Conservation (phyloP, 306 rosid genomes). For the Rosa rugosa region DNA sequence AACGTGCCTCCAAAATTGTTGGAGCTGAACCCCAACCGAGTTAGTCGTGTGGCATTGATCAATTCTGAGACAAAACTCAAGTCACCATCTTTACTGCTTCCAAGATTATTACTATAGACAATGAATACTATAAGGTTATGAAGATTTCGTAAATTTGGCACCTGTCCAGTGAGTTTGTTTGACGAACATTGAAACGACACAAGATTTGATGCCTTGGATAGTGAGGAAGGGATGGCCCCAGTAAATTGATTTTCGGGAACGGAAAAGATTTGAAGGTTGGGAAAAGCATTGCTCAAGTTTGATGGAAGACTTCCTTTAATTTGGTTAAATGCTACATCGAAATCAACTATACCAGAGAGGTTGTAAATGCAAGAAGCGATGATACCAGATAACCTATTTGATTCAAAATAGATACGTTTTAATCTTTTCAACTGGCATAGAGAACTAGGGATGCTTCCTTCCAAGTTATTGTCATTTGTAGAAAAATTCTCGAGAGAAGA, state of each 20-base stretch:
- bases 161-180: not conserved
- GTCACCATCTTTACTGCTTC: not conserved
- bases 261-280: not conserved
- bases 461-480: not conserved
- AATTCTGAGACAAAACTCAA: not conserved
- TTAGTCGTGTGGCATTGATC: not conserved
- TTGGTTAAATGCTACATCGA: accelerated
- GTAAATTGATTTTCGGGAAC: not conserved
- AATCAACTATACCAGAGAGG: not conserved
- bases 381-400: conserved; percentile 9
- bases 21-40: accelerated
- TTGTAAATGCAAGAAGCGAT: conserved; percentile 19
- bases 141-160: not conserved
- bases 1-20: not conserved
- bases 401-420: accelerated
- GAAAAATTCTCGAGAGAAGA: not conserved
- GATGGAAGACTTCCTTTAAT: not conserved
- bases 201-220: not conserved
- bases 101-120: not conserved
- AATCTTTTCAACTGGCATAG: conserved; percentile 7
- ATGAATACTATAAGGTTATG: accelerated
- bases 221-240: not conserved
- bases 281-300: not conserved
- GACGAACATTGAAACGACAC: accelerated
- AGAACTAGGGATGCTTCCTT: conserved; percentile 14